phyloP scores from a whole-genome alignment of 1,139 yeast species.

The Scheffersomyces stambukii region DNA sequence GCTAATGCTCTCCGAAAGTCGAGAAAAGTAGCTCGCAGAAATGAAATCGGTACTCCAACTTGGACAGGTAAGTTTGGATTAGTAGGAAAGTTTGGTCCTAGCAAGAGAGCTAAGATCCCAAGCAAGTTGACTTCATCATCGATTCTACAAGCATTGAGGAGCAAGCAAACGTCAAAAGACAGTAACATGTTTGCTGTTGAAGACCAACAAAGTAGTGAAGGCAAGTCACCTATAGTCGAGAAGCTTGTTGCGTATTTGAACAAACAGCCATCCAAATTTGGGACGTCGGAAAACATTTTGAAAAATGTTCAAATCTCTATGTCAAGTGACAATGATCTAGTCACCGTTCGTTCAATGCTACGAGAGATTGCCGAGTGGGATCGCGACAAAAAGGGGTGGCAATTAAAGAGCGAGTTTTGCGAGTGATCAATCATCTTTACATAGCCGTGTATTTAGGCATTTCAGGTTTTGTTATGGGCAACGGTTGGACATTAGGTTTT shows the following conservation, averaged over 20 bases:
- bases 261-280: conserved; percentile 34
- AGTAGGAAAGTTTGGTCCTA: conserved; percentile 14
- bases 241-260: conserved; percentile 33
- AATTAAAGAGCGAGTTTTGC: conserved; percentile 55
- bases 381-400: conserved; percentile 55
- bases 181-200: too few relatives aligned
- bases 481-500: too few relatives aligned
- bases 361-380: conserved; percentile 72
- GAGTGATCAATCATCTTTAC: too few relatives aligned
- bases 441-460: conserved; percentile 10
- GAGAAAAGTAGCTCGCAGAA: conserved; percentile 56
- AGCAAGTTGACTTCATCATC: conserved; percentile 2
- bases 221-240: too few relatives aligned
- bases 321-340: conserved; percentile 52
- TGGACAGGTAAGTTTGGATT: conserved; percentile 93
- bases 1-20: conserved; percentile 69
- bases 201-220: conserved; percentile 28
- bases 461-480: too few relatives aligned
- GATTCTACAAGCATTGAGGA: conserved; percentile 9
- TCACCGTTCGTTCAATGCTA: conserved; percentile 64
- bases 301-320: conserved; percentile 43
- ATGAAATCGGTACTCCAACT: conserved; percentile 80
- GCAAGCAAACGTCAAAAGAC: conserved; percentile 16
- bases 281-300: conserved; percentile 58
- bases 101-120: conserved; percentile 1